These are phyloP conservation scores for Leishmania arabica DNA, from an alignment of 208 protist genomes.

Conservation along the genomic window DNA sequence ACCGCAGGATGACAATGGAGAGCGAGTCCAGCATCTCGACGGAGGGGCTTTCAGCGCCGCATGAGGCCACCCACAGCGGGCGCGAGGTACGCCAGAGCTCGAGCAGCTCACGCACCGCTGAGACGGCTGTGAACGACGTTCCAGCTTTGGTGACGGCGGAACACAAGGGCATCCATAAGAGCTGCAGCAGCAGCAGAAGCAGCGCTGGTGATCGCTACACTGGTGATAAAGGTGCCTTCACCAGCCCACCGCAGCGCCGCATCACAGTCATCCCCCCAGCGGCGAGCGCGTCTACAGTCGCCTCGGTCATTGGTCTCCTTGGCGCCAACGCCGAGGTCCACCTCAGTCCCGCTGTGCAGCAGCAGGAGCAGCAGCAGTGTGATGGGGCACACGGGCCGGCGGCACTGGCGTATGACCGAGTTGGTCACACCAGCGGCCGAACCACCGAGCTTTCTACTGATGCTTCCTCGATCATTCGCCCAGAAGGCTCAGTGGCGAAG, in stretches of 20 bases:
- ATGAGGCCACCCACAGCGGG: background rate
- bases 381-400: background rate
- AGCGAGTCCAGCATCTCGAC: background rate
- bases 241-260: background rate
- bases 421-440: background rate
- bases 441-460: too few species aligned
- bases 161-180: background rate
- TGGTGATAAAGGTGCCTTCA: background rate
- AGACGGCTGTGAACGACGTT: background rate
- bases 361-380: background rate
- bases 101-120: background rate
- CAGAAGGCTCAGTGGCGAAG: background rate
- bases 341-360: background rate
- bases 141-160: background rate
- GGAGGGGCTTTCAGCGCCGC: background rate
- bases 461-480: background rate
- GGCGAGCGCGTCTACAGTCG: background rate
- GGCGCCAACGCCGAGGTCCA: background rate
- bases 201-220: background rate
- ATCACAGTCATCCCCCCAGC: background rate
- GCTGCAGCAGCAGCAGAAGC: slow-evolving; percentile 14
- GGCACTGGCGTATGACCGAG: background rate
- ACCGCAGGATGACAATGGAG: background rate
- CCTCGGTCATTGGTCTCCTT: background rate
- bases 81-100: background rate